Percentiles rank a stretch among this genome's conserved stretches.
These are phyloP conservation scores for Dovyalis caffra DNA, from an alignment of 345 rosid species.

Conservation along the genomic window DNA sequence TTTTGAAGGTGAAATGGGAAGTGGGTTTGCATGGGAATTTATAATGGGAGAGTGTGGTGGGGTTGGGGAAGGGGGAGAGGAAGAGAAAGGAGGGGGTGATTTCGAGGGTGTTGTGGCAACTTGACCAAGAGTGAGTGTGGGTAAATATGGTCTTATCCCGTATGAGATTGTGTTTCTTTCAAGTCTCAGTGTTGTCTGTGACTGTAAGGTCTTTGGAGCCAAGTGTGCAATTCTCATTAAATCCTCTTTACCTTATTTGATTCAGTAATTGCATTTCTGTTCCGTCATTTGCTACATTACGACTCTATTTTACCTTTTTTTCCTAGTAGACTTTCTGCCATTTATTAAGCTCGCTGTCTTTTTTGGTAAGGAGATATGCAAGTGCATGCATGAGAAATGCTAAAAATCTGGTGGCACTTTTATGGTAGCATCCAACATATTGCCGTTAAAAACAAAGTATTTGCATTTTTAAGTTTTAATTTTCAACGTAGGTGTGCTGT, in stretches of 20 bases:
- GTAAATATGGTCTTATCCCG: constrained; percentile 15
- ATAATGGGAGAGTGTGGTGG: background rate
- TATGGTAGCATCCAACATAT: background rate
- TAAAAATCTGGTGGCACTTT: background rate
- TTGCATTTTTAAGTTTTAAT: no score
- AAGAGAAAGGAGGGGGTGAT: no score
- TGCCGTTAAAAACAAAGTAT: no score
- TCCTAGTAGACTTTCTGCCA: background rate
- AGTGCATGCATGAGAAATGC: background rate
- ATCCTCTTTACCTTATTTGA: background rate
- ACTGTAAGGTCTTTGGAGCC: background rate
- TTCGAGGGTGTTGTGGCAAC: background rate
- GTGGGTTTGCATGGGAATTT: constrained; percentile 14
- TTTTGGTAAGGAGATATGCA: background rate
- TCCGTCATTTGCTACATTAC: background rate
- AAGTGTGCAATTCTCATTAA: background rate
- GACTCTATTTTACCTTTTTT: background rate
- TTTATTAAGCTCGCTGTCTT: background rate
- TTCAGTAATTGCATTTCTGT: background rate
- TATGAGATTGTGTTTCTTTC: background rate
- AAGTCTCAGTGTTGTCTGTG: background rate
- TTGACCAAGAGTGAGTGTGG: background rate
- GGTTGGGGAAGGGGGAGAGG: no score
- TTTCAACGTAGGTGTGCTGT: no score
- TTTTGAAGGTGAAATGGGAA: background rate